Evolutionary conservation across 1,139 yeast species (phyloP).

Genomic region (Geotrichum klebahnii): DNA sequence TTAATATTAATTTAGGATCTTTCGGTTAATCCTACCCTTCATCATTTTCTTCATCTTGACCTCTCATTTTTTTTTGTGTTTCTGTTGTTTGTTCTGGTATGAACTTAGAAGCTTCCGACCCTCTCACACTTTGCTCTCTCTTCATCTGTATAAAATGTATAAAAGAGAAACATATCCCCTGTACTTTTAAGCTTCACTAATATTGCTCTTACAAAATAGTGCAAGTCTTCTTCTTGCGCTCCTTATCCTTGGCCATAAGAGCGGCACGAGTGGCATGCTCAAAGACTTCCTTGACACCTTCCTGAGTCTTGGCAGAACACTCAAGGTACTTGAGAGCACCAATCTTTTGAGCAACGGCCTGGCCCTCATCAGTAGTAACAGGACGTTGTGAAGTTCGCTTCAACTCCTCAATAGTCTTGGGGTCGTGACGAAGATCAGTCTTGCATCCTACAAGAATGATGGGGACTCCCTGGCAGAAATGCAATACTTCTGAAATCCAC

Average conservation of each 20-base stretch:
- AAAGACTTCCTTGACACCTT: conserved; percentile 73
- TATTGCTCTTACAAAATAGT: conserved; percentile 55
- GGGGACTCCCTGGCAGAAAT: conserved; percentile 78
- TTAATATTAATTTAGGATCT: too few species aligned
- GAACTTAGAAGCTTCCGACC: too few species aligned
- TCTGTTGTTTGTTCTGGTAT: too few species aligned
- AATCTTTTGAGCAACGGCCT: conserved; percentile 72
- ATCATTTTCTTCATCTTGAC: too few species aligned
- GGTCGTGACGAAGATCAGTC: conserved; percentile 76
- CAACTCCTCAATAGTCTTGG: conserved; percentile 73
- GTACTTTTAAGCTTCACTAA: too few species aligned
- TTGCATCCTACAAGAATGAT: conserved; percentile 88
- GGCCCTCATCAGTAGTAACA: conserved; percentile 79
- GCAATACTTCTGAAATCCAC: conserved; percentile 84
- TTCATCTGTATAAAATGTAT: too few species aligned
- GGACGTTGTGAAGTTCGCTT: conserved; percentile 83
- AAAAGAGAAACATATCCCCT: too few species aligned
- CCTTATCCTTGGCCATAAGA: conserved; percentile 54
- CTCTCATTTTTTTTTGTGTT: too few species aligned
- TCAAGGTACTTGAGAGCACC: conserved; percentile 79
- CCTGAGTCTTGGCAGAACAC: conserved; percentile 80
- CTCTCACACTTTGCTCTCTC: too few species aligned
- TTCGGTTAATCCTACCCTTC: too few species aligned
- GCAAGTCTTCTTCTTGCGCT: conserved; percentile 44
- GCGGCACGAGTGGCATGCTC: conserved; percentile 90